Evolutionary conservation across 2,329 filamentous ascomycete species (phyloP).

Genomic region (Zymoseptoria ardabiliae): DNA sequence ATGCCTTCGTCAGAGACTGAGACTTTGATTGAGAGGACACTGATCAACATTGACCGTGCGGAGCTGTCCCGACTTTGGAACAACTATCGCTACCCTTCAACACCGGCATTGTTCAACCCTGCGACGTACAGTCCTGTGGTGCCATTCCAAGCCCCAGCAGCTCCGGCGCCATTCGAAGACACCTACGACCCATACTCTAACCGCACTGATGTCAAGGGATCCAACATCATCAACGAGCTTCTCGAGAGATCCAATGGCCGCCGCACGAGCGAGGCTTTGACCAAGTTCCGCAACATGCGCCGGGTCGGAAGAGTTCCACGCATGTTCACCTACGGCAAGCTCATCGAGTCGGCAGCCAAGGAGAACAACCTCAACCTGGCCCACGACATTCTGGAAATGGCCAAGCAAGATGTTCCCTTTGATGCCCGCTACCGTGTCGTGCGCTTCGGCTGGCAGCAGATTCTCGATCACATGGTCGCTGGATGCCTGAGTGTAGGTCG

Average conservation of each 20-base stretch:
- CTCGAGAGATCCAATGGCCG: slow-evolving; percentile 73
- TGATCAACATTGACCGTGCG: slow-evolving; percentile 46
- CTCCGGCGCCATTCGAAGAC: slow-evolving; percentile 61
- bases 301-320: slow-evolving; percentile 83
- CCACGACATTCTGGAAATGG: slow-evolving; percentile 82
- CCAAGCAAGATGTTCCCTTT: slow-evolving; percentile 78
- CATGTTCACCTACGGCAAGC: slow-evolving; percentile 94
- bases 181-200: slow-evolving; percentile 85
- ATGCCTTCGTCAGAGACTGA: slow-evolving; percentile 51
- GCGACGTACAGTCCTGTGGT: slow-evolving; percentile 43
- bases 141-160: slow-evolving; percentile 35
- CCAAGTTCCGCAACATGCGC: slow-evolving; percentile 85
- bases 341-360: slow-evolving; percentile 84
- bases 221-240: slow-evolving; percentile 80
- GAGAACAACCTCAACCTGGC: slow-evolving; percentile 76
- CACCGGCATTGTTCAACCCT: slow-evolving; percentile 39
- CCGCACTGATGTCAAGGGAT: slow-evolving; percentile 88
- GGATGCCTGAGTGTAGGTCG: slow-evolving; percentile 79
- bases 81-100: slow-evolving; percentile 45
- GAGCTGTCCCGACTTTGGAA: slow-evolving; percentile 51
- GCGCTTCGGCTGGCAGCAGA: slow-evolving; percentile 91
- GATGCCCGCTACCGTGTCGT: slow-evolving; percentile 78
- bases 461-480: slow-evolving; percentile 92
- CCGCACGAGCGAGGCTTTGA: slow-evolving; percentile 66
- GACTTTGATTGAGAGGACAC: slow-evolving; percentile 50